Evolutionary conservation across 23 red algal species (phyloP).

Genomic region (Chondrus crispus): DNA sequence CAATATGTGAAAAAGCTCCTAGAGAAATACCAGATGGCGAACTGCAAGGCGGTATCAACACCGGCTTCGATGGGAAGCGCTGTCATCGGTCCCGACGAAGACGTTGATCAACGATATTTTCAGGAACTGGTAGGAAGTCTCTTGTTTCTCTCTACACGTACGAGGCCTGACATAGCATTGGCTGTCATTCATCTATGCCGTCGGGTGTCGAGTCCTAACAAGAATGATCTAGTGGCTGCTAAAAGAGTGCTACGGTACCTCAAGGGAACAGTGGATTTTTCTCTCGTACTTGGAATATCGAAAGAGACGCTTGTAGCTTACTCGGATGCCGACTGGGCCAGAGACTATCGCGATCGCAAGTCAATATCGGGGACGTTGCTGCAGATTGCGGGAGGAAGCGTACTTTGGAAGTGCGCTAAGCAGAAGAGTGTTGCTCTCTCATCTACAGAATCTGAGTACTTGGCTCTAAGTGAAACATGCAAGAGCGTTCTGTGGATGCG

Average conservation of each 20-base stretch:
- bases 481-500: too few relatives aligned
- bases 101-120: background rate
- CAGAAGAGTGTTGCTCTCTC: too few relatives aligned
- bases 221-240: background rate
- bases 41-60: background rate
- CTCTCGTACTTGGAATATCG: background rate
- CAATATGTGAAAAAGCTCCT: background rate
- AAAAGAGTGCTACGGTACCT: slow-evolving; percentile 6
- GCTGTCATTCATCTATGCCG: background rate
- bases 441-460: too few relatives aligned
- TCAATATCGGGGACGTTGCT: too few relatives aligned
- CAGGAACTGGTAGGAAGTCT: background rate
- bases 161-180: background rate
- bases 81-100: background rate
- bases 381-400: too few relatives aligned
- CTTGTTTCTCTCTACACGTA: background rate
- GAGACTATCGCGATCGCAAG: too few relatives aligned
- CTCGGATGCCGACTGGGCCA: background rate
- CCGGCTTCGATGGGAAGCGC: background rate
- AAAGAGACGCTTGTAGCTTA: background rate
- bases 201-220: background rate
- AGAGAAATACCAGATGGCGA: background rate
- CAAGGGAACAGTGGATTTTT: background rate
- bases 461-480: too few relatives aligned
- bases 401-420: too few relatives aligned